phyloP scores from a whole-genome alignment of 2,329 filamentous ascomycete genomes.

The Microdochium paspali region DNA sequence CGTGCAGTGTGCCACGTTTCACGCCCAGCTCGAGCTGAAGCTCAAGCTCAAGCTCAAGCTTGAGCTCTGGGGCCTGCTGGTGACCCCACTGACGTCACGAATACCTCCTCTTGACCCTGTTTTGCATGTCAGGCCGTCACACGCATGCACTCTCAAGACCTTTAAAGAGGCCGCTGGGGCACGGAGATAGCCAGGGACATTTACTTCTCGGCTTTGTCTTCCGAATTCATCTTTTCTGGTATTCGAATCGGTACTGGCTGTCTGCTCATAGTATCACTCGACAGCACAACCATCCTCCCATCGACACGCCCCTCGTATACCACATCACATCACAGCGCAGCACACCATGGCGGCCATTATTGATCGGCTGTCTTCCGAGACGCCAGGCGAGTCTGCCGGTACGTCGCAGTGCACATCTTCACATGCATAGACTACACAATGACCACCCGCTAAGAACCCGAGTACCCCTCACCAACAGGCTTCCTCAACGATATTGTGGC shows the following conservation, averaged over 20 bases:
- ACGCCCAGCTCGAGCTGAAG: no score
- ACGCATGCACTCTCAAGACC: background rate
- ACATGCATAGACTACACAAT: background rate
- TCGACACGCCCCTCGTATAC: no score
- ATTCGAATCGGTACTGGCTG: no score
- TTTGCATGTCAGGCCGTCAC: background rate
- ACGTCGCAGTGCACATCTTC: background rate
- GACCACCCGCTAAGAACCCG: background rate
- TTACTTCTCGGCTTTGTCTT: no score
- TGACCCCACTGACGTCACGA: background rate
- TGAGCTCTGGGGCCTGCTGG: no score
- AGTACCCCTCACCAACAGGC: slow-evolving; percentile 9
- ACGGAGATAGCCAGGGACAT: background rate
- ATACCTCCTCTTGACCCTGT: background rate
- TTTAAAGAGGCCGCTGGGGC: background rate
- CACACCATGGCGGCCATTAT: background rate
- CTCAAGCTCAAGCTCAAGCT: no score
- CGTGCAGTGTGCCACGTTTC: no score
- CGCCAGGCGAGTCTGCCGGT: background rate
- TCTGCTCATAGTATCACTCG: no score
- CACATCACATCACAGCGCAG: background rate
- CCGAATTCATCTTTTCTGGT: no score
- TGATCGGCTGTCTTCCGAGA: background rate
- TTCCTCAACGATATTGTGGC: slow-evolving; percentile 38
- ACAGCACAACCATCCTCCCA: no score